Percentiles rank a stretch among this genome's conserved stretches.
These are phyloP conservation scores for Solanum dulcamara DNA, from an alignment of 257 asterid species.

Conservation along the genomic window DNA sequence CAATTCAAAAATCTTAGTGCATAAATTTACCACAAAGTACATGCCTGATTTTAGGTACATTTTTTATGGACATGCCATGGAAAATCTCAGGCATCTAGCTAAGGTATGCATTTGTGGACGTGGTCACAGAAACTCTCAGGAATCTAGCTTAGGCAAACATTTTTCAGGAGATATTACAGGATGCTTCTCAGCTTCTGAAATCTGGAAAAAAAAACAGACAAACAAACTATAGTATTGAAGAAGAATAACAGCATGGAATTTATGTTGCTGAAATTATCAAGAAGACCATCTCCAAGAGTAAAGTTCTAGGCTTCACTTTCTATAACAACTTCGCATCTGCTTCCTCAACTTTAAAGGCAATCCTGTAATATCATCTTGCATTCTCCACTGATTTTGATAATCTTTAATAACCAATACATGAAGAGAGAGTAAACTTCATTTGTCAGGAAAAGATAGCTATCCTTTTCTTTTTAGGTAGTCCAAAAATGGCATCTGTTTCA, in stretches of 20 bases:
- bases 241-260: not conserved
- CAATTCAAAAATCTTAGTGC: not conserved
- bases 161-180: not conserved
- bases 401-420: not conserved
- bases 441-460: not conserved
- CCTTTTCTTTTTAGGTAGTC: not conserved
- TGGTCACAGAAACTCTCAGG: not conserved
- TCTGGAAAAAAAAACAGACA: not conserved
- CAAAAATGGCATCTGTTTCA: not conserved
- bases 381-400: not conserved
- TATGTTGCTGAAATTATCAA: not conserved
- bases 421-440: not conserved
- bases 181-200: not conserved
- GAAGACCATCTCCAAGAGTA: not conserved
- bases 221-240: not conserved
- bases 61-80: not conserved
- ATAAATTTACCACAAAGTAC: not conserved
- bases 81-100: not conserved
- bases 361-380: not conserved
- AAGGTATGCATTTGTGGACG: not conserved
- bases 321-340: not conserved
- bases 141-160: not conserved
- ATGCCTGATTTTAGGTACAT: not conserved
- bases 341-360: not conserved
- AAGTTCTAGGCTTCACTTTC: not conserved